Conservation (phyloP, 2,329 filamentous ascomycete genomes). For the Aspergillus sp. region DNA sequence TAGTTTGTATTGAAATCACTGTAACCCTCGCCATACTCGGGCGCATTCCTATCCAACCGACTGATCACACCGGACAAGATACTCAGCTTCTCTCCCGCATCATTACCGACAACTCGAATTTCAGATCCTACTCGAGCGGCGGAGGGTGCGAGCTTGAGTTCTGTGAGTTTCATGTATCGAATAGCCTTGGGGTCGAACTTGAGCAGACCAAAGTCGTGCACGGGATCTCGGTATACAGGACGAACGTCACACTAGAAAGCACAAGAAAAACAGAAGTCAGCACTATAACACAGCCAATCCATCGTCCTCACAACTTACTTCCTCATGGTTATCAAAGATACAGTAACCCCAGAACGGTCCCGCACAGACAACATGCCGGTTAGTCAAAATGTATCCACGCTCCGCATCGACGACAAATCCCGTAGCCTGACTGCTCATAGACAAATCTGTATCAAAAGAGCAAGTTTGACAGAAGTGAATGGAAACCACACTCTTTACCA, state of each 20-base stretch:
- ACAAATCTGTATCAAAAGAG: conserved; percentile 95
- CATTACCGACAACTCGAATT: conserved; percentile 95
- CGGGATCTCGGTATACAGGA: conserved; percentile 94
- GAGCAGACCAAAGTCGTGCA: conserved; percentile 96
- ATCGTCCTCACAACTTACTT: conserved; percentile 38
- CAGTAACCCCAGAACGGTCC: conserved; percentile 98
- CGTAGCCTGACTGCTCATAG: conserved; percentile 90
- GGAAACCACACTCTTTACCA: conserved; percentile 94
- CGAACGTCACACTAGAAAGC: conserved; percentile 75
- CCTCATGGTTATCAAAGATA: conserved; percentile 97
- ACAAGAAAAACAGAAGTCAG: neutral
- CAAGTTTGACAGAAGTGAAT: conserved; percentile 98
- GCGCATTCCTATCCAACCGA: conserved; percentile 90
- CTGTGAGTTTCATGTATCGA: conserved; percentile 90
- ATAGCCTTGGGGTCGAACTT: conserved; percentile 93
- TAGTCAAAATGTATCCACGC: conserved; percentile 82
- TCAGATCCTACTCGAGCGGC: conserved; percentile 83
- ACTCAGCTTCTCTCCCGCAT: conserved; percentile 96
- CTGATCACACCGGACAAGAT: conserved; percentile 97
- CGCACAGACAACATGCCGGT: conserved; percentile 88
- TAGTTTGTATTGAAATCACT: conserved; percentile 97
- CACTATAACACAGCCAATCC: neutral
- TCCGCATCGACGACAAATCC: conserved; percentile 97
- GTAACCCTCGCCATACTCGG: conserved; percentile 96
- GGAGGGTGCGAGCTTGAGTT: conserved; percentile 76